Evolutionary conservation across 164 flowering plant species (phyloP), one percentile per base, ranked within the genome.

Genomic region (Sedum album): DNA sequence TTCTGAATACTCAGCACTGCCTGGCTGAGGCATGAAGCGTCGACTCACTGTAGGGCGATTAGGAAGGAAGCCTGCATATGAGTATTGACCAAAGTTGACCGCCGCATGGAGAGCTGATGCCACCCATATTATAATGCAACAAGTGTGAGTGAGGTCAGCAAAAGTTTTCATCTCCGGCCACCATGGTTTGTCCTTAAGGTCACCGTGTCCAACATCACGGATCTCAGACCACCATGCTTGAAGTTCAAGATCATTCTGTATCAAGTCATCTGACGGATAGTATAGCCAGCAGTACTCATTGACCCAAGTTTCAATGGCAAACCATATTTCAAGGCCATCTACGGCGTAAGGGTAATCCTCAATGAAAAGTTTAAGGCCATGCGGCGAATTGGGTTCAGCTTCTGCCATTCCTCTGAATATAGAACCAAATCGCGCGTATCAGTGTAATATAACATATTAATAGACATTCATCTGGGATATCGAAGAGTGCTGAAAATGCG

Each of bases 71-170:
- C 98, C 95, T 3, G 88, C 95, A 66, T 88, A 85, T 33, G 91
- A 87, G 71, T 88, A 90, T 66, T 90, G 96, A n/a, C 98, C 96
- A 38, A 85, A 93, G 73, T 90, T 90, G 36, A 88, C 85, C 1
- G 96, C 96, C 9, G 96, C 98, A 42, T 90, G 96, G 66, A 90
- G 88, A 60, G 95, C 98, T 36, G 96, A 90, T 13, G 95, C 95
- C 7, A 82, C 76, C 95, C 96, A 93, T 67, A 88, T 88, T 70
- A 88, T 84, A 33, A 73, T 87, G 57, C 90, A 85, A 77, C 93
- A 83, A 36, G 86, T 60, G 65, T 80, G 73, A 66, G 75, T 75
- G 15, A 93, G 85, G 2, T 88, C 94, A 7, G 70, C 60, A 8
- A 48, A 31, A 15, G 87, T 83, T 20, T 83, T 78, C 91, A 89